Evolutionary conservation across 768 basidiomycete genomes (phyloP).

Genomic region (Mycena vulgaris): DNA sequence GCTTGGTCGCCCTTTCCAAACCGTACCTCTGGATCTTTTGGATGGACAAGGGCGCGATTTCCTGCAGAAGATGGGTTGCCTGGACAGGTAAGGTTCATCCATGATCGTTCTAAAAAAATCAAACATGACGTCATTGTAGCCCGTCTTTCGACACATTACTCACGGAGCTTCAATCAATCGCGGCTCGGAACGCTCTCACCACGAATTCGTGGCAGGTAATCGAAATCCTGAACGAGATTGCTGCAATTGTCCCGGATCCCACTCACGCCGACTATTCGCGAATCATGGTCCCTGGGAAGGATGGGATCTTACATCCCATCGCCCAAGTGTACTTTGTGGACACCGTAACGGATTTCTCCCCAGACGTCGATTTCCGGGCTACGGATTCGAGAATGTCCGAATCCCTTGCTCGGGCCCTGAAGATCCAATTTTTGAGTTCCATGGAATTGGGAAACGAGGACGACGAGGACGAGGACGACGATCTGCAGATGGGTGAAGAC

Average conservation of each 20-base stretch:
- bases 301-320: constrained; percentile 24
- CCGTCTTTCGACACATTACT: constrained; percentile 29
- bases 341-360: constrained; percentile 13
- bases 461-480: constrained; percentile 38
- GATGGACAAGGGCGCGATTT: constrained; percentile 16
- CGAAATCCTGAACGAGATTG: constrained; percentile 25
- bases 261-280: constrained; percentile 10
- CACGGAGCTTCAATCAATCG: constrained; percentile 28
- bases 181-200: constrained; percentile 21
- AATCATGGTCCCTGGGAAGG: constrained; percentile 24
- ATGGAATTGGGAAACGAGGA: constrained; percentile 34
- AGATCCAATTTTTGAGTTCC: constrained; percentile 33
- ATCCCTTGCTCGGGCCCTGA: constrained; percentile 25
- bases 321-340: constrained; percentile 22
- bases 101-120: not conserved
- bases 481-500: constrained; percentile 46
- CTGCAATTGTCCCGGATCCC: not conserved
- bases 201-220: too few species aligned
- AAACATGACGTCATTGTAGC: not conserved
- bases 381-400: constrained; percentile 23
- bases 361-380: constrained; percentile 14
- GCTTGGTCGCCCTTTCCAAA: constrained; percentile 26
- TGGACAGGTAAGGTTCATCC: constrained; percentile 11
- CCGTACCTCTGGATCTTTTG: constrained; percentile 8
- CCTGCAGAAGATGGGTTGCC: constrained; percentile 32